Base-by-base conservation (phyloP, 78 protist genomes). In the Cavenderia fasciculata region DNA sequence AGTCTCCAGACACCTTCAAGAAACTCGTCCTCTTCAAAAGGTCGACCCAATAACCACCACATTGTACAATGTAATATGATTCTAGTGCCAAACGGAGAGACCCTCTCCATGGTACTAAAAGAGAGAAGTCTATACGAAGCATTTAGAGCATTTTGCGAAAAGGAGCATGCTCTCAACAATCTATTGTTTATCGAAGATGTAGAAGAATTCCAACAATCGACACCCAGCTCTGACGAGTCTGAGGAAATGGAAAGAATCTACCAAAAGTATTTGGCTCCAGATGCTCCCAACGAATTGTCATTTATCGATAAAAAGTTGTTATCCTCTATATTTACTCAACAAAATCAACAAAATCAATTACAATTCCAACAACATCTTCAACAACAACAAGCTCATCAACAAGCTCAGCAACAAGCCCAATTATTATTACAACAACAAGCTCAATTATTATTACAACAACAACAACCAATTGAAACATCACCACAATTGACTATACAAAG, bases 101-200 rank as follows among this genome's bases (percentile, higher is more conserved):
- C 90, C 7, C 40, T 82, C 23, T 16, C 46, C 8, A 6, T 61
- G 1, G 36, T 82, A 10, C 49, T 68, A 70, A 82, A 82, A 33
- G 90, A 82, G 51, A 40, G 61, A 25, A 12, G 19, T 3, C 79
- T 49, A 19, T 82, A 68, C 40, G 90, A 82, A 18, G 11, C 68
- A 31, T 82, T 82, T 33, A 65, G 57, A 41, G 49, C 29, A 2
- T 82, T 82, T 41, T 68, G 77, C 43, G 59, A 52, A 19, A 65
- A 43, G 27, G 76, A 79, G 14, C 36, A 70, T 21, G 21, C 56
- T 65, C 19, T 82, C 21, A 43, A 18, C 0, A 65, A 68, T 57
- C 27, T 68, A 14, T 23, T 69, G 63, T 82, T 82, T 29, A 14
- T 82, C 2, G 90, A 82, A 51, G 90, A 82, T 2, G 59, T 82